Evolutionary conservation across 1,284 basidiomycete species (phyloP), one percentile per base, ranked within the genome.

Genomic region (Papiliotrema fonsecae): DNA sequence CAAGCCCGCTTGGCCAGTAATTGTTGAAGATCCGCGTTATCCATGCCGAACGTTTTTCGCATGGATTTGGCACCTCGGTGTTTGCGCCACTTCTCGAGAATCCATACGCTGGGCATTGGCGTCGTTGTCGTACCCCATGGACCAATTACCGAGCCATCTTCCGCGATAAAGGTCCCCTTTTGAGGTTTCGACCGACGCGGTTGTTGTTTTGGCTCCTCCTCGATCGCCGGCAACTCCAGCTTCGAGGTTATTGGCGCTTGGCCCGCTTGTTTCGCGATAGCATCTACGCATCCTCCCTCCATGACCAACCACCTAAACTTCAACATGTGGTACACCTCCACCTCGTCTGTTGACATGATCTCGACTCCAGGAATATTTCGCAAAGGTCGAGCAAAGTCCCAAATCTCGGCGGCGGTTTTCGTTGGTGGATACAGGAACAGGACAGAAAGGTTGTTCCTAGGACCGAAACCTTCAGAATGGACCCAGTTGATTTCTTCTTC

Each of bases 321-420:
- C 62, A 92, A 73, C 31, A 87, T 66, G 63, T 88, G 84, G 69
- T 88, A 90, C 4, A 90, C 82, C 40, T 80, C 81, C 42, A 88
- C 75, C 48, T 88, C 81, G 44, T 83, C 76, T 14, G 80, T 82
- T 1, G 79, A 79, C 44, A 78, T 77, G 38, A 85, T 73, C 47
- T 83, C 80, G 24, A 88, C 77, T 35, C 79, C 78, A 28, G 79
- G 78, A 31, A 92, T 49, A 50, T 72, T 73, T 28, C 65, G 55
- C 7, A 64, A 41, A 3, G 45, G 47, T 31, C 59, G 59, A 21
- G 51, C 54, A 34, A 66, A 49, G 11, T 55, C 54, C 24, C 52
- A 45, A 30, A 57, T 44, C 18, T 62, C 51, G 11, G 43, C 24
- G 39, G 57, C 50, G n/a, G 51, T 34, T 43, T 62, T 46, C 41